phyloP scores from a whole-genome alignment of 192 early-diverging fungal genomes.

The Linnemannia exigua region DNA sequence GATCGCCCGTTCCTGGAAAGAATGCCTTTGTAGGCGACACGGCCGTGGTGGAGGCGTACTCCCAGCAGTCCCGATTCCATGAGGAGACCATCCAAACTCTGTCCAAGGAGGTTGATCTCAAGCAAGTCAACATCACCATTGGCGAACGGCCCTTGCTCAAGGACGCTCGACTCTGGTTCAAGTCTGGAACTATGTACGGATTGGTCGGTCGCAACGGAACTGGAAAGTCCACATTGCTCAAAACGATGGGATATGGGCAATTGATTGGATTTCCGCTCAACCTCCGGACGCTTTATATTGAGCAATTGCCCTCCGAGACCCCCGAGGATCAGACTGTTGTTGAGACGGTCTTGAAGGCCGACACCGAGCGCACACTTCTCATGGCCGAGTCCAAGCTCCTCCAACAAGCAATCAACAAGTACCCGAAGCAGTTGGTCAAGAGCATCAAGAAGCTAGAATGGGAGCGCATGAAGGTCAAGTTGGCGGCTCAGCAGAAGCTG shows the following conservation, averaged over 20 bases:
- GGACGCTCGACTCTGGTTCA: slow-evolving; percentile 83
- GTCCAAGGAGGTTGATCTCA: slow-evolving; percentile 86
- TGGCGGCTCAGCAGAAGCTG: slow-evolving; percentile 66
- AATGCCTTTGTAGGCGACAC: slow-evolving; percentile 33
- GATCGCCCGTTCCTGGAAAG: slow-evolving; percentile 11
- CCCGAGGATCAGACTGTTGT: slow-evolving; percentile 64
- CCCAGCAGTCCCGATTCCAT: slow-evolving; percentile 90
- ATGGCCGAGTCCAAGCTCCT: slow-evolving; percentile 62
- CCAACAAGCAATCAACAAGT: slow-evolving; percentile 61
- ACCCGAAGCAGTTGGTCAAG: slow-evolving; percentile 59
- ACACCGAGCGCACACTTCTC: slow-evolving; percentile 69
- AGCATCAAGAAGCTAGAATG: slow-evolving; percentile 59
- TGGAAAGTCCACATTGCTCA: slow-evolving; percentile 80
- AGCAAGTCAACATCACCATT: slow-evolving; percentile 82
- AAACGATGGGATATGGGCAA: slow-evolving; percentile 69
- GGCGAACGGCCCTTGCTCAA: slow-evolving; percentile 77
- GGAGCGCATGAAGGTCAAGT: slow-evolving; percentile 56
- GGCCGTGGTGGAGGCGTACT: slow-evolving; percentile 74
- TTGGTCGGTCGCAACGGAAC: slow-evolving; percentile 84
- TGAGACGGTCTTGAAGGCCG: slow-evolving; percentile 74
- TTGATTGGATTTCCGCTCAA: slow-evolving; percentile 89
- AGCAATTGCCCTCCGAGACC: slow-evolving; percentile 78
- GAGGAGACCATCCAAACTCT: slow-evolving; percentile 82
- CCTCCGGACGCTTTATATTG: slow-evolving; percentile 83
- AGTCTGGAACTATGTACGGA: slow-evolving; percentile 83